Evolutionary conservation across 2,329 filamentous ascomycete species (phyloP), one percentile per base, ranked within the genome.

Genomic region (Sporothrix inflata): DNA sequence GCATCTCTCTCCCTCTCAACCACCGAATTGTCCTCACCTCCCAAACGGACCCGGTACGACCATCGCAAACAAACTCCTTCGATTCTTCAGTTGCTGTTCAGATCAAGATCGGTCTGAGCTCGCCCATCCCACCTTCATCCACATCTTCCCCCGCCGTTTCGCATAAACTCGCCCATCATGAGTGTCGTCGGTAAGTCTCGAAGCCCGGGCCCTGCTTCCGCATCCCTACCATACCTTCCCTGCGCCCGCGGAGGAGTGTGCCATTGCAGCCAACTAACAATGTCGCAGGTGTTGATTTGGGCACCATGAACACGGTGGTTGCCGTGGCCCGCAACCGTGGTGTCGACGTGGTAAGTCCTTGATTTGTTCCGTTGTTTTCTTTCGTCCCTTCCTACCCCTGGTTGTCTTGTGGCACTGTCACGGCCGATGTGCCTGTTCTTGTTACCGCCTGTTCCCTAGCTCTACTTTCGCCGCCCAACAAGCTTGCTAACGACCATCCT

Each of bases 271-370:
- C 75, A 40, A n/a, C 69, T 71, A 73, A 71, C 57, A 38, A 55
- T 40, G 40, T 68, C 72, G 30, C 63, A 89, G 94, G 94, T 84
- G 90, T 97, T 84, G 95, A 98, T 89, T 91, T 98, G 85, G 95
- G 95, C 86, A 94, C 94, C 78, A 90, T 97, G 83, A 97, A 97
- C 89, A 97, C 95, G 82, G 94, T 97, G 81, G 92, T 98, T 84
- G 95, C 95, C 82, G 95, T 98, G 83, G 96, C 96, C 81, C 91
- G 96, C 83, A 98, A 98, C 85, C 94, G 97, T 83, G 96, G 96
- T 85, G 96, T 99, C 83, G 96, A 99, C 87, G 96, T 99, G 82
- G 94, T 97, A 89, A 81, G 94, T 96, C 57, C 71, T 65, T 69
- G 4, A 21, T 16, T 12, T 55, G 12, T 47, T 42, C 24, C 57